These are phyloP conservation scores for Arthrobotrys entomopaga DNA, from an alignment of 2,329 filamentous ascomycete genomes.

Conservation along the genomic window DNA sequence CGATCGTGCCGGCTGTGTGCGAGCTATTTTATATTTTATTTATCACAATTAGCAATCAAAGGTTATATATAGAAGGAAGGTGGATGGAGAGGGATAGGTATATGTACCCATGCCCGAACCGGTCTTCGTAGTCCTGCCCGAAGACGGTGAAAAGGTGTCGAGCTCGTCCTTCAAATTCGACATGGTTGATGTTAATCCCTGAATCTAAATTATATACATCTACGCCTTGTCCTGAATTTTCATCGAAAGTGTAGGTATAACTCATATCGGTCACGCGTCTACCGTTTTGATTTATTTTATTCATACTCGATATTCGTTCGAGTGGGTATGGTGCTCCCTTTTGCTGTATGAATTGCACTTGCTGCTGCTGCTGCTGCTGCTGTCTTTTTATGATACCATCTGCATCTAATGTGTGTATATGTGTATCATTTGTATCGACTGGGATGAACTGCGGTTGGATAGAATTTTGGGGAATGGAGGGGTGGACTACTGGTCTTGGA, in stretches of 20 bases:
- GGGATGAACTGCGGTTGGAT: constrained; percentile 7
- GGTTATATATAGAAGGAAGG: no score
- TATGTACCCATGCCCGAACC: constrained; percentile 65
- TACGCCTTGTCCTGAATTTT: constrained; percentile 62
- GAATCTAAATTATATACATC: constrained; percentile 66
- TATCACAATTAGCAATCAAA: no score
- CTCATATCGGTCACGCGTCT: constrained; percentile 59
- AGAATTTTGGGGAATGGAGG: background rate
- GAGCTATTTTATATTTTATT: constrained; percentile 1
- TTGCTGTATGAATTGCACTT: constrained; percentile 22
- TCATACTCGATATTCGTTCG: constrained; percentile 59
- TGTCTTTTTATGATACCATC: background rate
- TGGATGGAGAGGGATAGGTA: no score
- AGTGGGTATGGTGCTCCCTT: constrained; percentile 57
- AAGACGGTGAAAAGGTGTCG: constrained; percentile 58
- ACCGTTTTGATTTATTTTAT: constrained; percentile 57
- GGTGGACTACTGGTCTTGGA: background rate
- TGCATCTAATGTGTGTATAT: background rate
- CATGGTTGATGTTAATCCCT: constrained; percentile 60
- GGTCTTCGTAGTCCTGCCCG: constrained; percentile 64
- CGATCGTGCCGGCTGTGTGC: constrained; percentile 19
- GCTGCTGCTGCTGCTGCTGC: background rate
- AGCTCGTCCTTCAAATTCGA: constrained; percentile 59
- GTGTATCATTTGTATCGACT: background rate
- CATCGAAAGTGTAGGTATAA: constrained; percentile 61